Evolutionary conservation across 1,139 yeast genomes (phyloP).

Genomic region (Hanseniaspora sp.): DNA sequence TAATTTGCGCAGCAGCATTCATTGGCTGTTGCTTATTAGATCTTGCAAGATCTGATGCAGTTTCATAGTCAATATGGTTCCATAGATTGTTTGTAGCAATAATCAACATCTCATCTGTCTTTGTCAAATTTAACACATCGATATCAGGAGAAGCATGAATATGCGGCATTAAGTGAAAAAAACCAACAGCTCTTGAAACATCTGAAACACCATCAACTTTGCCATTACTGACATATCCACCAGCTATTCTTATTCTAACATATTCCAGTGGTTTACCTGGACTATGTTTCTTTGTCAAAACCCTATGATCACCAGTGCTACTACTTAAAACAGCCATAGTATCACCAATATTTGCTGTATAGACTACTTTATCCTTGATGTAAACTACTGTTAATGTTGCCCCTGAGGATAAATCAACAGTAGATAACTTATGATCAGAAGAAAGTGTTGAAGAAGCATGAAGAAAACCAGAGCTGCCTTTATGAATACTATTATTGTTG

Average conservation of each 20-base stretch:
- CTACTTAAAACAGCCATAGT: slow-evolving; percentile 70
- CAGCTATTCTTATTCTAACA: slow-evolving; percentile 78
- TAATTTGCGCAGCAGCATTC: slow-evolving; percentile 82
- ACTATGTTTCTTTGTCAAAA: slow-evolving; percentile 69
- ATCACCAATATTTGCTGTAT: slow-evolving; percentile 87
- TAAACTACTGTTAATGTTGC: slow-evolving; percentile 76
- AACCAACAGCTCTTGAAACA: slow-evolving; percentile 87
- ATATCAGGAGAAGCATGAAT: slow-evolving; percentile 83
- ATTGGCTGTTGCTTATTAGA: slow-evolving; percentile 75
- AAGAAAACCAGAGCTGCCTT: background rate
- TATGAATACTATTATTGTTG: background rate
- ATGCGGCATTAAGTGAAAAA: slow-evolving; percentile 75
- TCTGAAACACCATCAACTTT: slow-evolving; percentile 71
- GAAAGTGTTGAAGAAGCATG: slow-evolving; percentile 16
- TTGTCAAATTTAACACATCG: slow-evolving; percentile 47
- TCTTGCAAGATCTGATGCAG: slow-evolving; percentile 83
- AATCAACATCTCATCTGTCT: slow-evolving; percentile 75
- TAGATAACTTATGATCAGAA: slow-evolving; percentile 33
- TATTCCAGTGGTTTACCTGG: slow-evolving; percentile 75
- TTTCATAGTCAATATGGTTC: slow-evolving; percentile 72
- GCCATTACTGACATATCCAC: slow-evolving; percentile 84
- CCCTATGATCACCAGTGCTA: slow-evolving; percentile 66
- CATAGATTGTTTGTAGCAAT: slow-evolving; percentile 76
- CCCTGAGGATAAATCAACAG: slow-evolving; percentile 71
- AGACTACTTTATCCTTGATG: slow-evolving; percentile 56